These are phyloP conservation scores for Phytopythium chamaehyphon DNA, from an alignment of 352 stramenopile species.

Conservation along the genomic window DNA sequence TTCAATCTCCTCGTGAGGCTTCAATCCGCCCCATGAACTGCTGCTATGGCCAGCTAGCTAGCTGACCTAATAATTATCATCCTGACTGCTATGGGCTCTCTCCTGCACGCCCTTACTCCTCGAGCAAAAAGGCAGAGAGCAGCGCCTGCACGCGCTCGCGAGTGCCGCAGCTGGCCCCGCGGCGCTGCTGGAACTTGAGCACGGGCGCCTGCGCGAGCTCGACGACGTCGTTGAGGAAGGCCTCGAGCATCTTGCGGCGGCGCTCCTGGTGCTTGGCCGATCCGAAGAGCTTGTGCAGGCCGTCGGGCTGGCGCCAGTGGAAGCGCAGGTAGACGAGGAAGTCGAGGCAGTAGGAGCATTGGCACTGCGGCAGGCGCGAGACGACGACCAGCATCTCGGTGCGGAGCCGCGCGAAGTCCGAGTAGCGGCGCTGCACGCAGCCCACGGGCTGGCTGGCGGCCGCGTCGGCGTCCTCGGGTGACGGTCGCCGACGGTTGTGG, in stretches of 20 bases:
- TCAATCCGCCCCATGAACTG: too few relatives aligned
- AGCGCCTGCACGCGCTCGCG: slow-evolving; percentile 38
- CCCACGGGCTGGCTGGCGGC: slow-evolving; percentile 30
- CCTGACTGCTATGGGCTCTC: background rate
- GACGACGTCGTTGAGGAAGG: slow-evolving; percentile 45
- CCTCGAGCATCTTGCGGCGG: slow-evolving; percentile 40
- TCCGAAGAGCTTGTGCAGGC: slow-evolving; percentile 25
- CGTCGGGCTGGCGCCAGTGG: slow-evolving; percentile 35
- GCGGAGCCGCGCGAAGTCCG: slow-evolving; percentile 51
- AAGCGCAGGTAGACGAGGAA: slow-evolving; percentile 52
- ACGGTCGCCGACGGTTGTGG: slow-evolving; percentile 5
- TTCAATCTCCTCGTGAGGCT: too few relatives aligned
- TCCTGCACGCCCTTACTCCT: slow-evolving; percentile 10
- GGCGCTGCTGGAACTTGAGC: slow-evolving; percentile 18
- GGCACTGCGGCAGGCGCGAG: slow-evolving; percentile 38
- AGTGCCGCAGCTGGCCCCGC: slow-evolving; percentile 24
- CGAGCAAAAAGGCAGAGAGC: slow-evolving; percentile 37
- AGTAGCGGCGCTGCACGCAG: slow-evolving; percentile 52
- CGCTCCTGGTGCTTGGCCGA: slow-evolving; percentile 23
- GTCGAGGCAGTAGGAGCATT: slow-evolving; percentile 56
- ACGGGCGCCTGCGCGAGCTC: slow-evolving; percentile 33
- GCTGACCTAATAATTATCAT: slow-evolving; percentile 4
- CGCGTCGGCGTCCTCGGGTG: background rate
- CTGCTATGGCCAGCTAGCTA: too few relatives aligned
- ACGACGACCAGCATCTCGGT: slow-evolving; percentile 30